Evolutionary conservation across 129 eudicot genomes (phyloP), one percentile per base, ranked within the genome.

Genomic region (Rutidosis leptorrhynchoides): DNA sequence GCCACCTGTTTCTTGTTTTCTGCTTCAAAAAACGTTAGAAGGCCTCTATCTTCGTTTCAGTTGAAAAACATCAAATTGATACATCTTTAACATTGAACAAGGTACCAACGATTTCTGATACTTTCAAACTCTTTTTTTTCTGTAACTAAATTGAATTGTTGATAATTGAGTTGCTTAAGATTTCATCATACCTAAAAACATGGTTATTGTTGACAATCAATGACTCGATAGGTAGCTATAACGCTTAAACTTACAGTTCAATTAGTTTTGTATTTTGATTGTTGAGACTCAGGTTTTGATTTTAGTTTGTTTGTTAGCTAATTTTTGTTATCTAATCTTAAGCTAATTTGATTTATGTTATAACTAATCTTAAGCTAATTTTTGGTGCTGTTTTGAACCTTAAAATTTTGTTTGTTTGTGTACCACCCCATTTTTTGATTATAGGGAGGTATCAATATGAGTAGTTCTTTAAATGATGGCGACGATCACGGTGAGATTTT

Each of bases 401-500:
- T 62, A 20, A 8, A 6, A 46, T 52, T 8, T 3, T 19, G 15
- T 29, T 65, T 64, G 71, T 54, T 40, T 37, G 71, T 20, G 14
- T 16, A 43, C 25, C 4, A 25, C 16, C 27, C 16, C 37, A 1
- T 49, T 72, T 14, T 3, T 33, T 45, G 56, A 11, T 17, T 17
- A 53, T 64, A 40, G 66, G 71, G 12, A 64, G 69, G 24, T 64
- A 83, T 49, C 30, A n/a, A n/a, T n/a, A 81, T 81, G 86, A 62
- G 62, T 67, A 27, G 70, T 70, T 64, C 75, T 53, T 40, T 62
- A 15, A 79, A 83, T 4, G 91, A 84, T 10, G 84, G 62, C 22
- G 95, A 77, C 25, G 84, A 84, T 21, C 78, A 70, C 0, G 95
- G 81, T 12, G 94, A 83, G 27, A 71, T 87, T 56, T 91, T 81